A percentile compares a stretch with the other conserved stretches of the same genome.
phyloP scores from a whole-genome alignment of 140 eudicot species.

The Flaveria floridana region DNA sequence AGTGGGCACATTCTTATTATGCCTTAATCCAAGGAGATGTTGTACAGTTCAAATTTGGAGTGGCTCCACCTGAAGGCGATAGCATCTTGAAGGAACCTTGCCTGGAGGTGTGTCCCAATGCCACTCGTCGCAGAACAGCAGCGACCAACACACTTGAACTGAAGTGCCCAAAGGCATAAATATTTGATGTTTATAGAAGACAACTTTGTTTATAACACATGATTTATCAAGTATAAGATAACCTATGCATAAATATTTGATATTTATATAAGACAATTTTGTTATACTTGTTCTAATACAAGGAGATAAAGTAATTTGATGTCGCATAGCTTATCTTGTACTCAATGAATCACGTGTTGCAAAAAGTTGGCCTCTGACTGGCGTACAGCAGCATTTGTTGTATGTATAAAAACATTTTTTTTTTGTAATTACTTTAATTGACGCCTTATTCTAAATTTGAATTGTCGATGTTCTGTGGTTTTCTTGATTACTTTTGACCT shows the following conservation, averaged over 20 bases:
- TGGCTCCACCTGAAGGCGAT: conserved; percentile 68
- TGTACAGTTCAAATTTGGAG: conserved; percentile 80
- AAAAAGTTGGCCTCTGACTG: not conserved
- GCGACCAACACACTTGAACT: conserved; percentile 23
- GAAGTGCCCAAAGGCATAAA: conserved; percentile 74
- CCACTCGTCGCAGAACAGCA: conserved; percentile 44
- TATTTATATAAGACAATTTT: not conserved
- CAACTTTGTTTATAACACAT: not conserved
- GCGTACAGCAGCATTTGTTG: not conserved
- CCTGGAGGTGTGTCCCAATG: conserved; percentile 72
- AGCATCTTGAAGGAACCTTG: conserved; percentile 67
- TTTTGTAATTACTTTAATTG: not conserved
- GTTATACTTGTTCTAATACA: not conserved
- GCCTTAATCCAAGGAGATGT: not conserved
- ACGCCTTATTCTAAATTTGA: not conserved
- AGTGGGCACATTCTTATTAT: not conserved
- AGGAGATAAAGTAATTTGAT: not conserved
- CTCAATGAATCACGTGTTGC: not conserved
- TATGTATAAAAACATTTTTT: not conserved
- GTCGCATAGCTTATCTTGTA: not conserved
- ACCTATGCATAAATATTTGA: conserved; percentile 33
- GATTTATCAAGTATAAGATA: too few species aligned
- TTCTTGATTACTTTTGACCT: not conserved
- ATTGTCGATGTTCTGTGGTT: not conserved
- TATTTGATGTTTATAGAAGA: not conserved